Evolutionary conservation across 306 rosid species (phyloP).

Genomic region (Acacia melanoxylon): DNA sequence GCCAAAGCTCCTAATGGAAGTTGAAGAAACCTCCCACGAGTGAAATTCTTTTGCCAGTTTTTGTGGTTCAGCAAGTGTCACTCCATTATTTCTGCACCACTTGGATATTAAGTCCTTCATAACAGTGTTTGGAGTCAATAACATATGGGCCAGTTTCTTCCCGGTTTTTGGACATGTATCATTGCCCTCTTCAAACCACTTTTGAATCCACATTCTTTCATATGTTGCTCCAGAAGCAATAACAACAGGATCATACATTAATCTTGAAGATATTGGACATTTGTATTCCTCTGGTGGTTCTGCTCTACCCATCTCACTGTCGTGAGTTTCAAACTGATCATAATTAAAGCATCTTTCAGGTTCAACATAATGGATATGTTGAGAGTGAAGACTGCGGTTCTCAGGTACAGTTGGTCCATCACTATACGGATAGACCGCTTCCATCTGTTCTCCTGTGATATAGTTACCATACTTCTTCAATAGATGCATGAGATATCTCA

Average conservation of each 20-base stretch:
- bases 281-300: slow-evolving; percentile 64
- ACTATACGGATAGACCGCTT: slow-evolving; percentile 21
- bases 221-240: slow-evolving; percentile 77
- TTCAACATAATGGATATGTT: slow-evolving; percentile 27
- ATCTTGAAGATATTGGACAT: slow-evolving; percentile 72
- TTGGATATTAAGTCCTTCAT: slow-evolving; percentile 67
- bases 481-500: slow-evolving; percentile 59
- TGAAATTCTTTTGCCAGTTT: slow-evolving; percentile 38
- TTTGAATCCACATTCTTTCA: slow-evolving; percentile 83
- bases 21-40: slow-evolving; percentile 60
- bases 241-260: slow-evolving; percentile 89
- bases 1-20: slow-evolving; percentile 79
- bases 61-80: slow-evolving; percentile 56
- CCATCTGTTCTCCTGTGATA: slow-evolving; percentile 43
- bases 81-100: slow-evolving; percentile 62
- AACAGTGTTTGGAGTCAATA: slow-evolving; percentile 63
- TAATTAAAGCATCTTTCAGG: slow-evolving; percentile 22
- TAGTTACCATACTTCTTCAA: slow-evolving; percentile 50
- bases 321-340: slow-evolving; percentile 32
- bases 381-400: slow-evolving; percentile 39
- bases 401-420: slow-evolving; percentile 38
- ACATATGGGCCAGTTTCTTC: slow-evolving; percentile 42
- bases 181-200: slow-evolving; percentile 85
- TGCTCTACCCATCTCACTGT: slow-evolving; percentile 36
- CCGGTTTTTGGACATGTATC: slow-evolving; percentile 64